Evolutionary conservation across 2,329 filamentous ascomycete species (phyloP), one percentile per base, ranked within the genome.

Genomic region (Dothideomycetes sp.): DNA sequence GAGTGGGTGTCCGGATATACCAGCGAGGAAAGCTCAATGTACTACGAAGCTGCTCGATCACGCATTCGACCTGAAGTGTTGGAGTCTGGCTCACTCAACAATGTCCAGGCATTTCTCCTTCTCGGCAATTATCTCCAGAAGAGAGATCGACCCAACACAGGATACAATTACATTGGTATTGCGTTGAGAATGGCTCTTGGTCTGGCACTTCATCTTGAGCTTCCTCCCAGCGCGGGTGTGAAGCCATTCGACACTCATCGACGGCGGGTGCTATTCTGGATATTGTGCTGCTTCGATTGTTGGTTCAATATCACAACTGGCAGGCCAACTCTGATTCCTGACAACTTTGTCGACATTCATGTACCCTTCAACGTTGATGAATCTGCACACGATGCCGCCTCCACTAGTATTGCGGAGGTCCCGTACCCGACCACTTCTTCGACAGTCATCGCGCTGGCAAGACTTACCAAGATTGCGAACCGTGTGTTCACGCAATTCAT

Each of bases 301-400:
- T 68, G 68, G 15, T 68, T 66, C 12, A 63, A 63, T 19, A 65
- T 70, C 38, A 71, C 68, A 0, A 69, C 70, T 45, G 65, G 65
- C 15, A 60, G 68, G 29, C 67, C 68, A 1, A 58, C 69, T 37
- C 56, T 65, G 12, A 58, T 66, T 34, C 66, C 66, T 4, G 60
- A 62, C 29, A 58, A 64, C 16, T 60, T 59, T 35, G 61, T 67
- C 1, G 66, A 68, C 36, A 62, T 63, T 9, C 50, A 56, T 1
- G 49, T 65, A 2, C 65, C 65, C 0, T 51, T 60, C n/a, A 70
- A 70, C 39, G 55, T 69, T 3, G 57, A 68, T 30, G 67, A 70
- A 18, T 49, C 42, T 34, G 32, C 41, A 11, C 41, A 43, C 15
- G 45, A 47, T 37, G 35, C 46, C 2, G 41, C 42, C 4, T 19